phyloP scores from a whole-genome alignment of 495 filamentous ascomycete genomes.

The Penicilliopsis zonata region DNA sequence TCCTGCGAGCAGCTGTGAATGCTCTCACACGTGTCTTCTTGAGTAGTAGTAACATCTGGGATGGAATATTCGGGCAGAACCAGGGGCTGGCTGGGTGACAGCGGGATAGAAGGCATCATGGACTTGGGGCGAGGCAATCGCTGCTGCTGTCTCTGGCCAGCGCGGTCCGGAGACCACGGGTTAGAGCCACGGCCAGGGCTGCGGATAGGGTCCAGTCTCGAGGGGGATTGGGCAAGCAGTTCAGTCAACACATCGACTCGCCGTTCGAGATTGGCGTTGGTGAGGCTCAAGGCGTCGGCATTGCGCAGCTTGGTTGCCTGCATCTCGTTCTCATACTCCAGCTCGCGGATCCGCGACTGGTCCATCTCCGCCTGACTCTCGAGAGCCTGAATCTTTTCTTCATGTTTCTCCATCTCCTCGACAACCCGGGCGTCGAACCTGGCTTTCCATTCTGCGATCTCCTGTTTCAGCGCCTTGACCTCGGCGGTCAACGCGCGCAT shows the following conservation, averaged over 20 bases:
- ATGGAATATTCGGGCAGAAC: not conserved
- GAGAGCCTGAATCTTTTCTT: conserved; percentile 5
- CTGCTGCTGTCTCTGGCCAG: conserved; percentile 3
- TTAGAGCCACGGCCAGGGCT: conserved; percentile 1
- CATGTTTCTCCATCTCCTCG: conserved; percentile 3
- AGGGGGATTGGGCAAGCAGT: conserved; percentile 6
- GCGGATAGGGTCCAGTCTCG: conserved; percentile 1
- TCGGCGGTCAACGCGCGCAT: conserved; percentile 9
- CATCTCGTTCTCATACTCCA: conserved; percentile 5
- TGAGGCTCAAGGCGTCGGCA: conserved; percentile 5
- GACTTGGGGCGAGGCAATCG: conserved; percentile 6
- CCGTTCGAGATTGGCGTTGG: conserved; percentile 5
- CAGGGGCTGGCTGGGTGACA: not conserved
- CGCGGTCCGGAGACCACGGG: conserved; percentile 3
- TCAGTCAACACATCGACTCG: conserved; percentile 8
- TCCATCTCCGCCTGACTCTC: conserved; percentile 5
- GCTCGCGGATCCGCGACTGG: conserved; percentile 3
- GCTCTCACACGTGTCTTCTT: not conserved
- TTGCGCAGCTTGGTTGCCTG: conserved; percentile 8
- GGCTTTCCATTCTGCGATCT: conserved; percentile 7
- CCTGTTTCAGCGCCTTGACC: conserved; percentile 5
- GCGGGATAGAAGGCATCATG: conserved; percentile 3
- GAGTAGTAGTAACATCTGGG: not conserved
- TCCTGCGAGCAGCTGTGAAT: no score
- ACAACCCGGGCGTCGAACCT: conserved; percentile 7